phyloP scores from a whole-genome alignment of 2,329 filamentous ascomycete genomes.

The Paraconiothyrium brasiliense region DNA sequence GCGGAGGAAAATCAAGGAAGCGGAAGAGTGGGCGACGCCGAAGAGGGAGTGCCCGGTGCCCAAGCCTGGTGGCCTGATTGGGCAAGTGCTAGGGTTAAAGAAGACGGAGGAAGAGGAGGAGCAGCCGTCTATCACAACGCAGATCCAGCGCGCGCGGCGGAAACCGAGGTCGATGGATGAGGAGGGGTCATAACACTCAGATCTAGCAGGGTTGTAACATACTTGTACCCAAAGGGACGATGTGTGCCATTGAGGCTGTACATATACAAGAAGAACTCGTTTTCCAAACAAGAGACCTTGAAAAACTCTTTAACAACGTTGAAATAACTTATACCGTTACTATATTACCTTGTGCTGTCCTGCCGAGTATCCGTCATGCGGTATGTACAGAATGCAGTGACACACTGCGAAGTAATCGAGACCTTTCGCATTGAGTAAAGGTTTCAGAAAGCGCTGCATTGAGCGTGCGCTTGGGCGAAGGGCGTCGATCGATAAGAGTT shows the following conservation, averaged over 20 bases:
- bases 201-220: constrained; percentile 2
- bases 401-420: no score
- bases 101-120: constrained; percentile 36
- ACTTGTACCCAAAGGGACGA: neutral
- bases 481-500: no score
- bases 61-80: constrained; percentile 82
- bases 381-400: no score
- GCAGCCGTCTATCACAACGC: constrained; percentile 16
- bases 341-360: no score
- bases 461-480: no score
- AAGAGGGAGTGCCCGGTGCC: constrained; percentile 88
- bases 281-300: neutral
- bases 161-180: constrained; percentile 5
- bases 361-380: no score
- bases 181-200: neutral
- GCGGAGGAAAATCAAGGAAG: constrained; percentile 20
- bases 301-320: no score
- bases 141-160: constrained; percentile 19
- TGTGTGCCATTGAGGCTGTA: neutral
- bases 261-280: constrained; percentile 4
- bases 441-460: no score
- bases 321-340: no score
- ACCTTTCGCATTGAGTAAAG: no score
- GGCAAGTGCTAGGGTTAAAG: constrained; percentile 77
- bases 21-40: constrained; percentile 35